Evolutionary conservation across 331 rosid species (phyloP), one percentile per base, ranked within the genome.

Genomic region (Quercus phellos): DNA sequence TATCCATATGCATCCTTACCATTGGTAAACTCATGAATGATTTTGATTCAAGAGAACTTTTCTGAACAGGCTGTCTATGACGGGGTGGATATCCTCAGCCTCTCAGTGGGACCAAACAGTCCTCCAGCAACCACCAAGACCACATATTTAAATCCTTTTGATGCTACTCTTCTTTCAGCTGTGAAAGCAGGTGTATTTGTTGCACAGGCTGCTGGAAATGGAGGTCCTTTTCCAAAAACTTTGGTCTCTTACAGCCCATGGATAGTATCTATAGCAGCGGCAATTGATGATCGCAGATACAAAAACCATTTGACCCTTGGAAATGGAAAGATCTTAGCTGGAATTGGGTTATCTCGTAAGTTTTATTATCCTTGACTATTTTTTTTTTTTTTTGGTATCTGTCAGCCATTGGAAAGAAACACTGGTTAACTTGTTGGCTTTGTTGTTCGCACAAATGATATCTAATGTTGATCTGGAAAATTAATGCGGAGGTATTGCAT

Each of bases 151-250:
- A 95, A 96, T 85, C 99, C 99, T 73, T 96, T 96, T 83, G 99
- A 96, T 90, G 99, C 92, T 30, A 96, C 99, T 61, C 99, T 96
- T 91, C 98, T 96, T 81, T 89, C 97, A 77, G 99, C 99, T 32
- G 99, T 96, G 89, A 96, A 93, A 81, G 98, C 99, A 55, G 99
- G 99, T 18, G 97, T 96, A 79, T 96, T 96, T 91, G 98, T 96
- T 43, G 99, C 94, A 60, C 99, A 96, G 85, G 99, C 99, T 21
- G 99, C 98, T 80, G 99, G 99, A 79, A 96, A 96, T 80, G 98
- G 98, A 27, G 99, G 99, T 64, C 99, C 99, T 67, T 93, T 91
- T 78, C 99, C 97, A 2, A 96, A 93, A 87, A 93, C 99, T 56
- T 35, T 96, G 91, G 93, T 96, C 84, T 96, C 99, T 12, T 96